These are phyloP conservation scores for Drechslerella stenobrocha DNA, from an alignment of 2,329 filamentous ascomycete species.

Conservation along the genomic window DNA sequence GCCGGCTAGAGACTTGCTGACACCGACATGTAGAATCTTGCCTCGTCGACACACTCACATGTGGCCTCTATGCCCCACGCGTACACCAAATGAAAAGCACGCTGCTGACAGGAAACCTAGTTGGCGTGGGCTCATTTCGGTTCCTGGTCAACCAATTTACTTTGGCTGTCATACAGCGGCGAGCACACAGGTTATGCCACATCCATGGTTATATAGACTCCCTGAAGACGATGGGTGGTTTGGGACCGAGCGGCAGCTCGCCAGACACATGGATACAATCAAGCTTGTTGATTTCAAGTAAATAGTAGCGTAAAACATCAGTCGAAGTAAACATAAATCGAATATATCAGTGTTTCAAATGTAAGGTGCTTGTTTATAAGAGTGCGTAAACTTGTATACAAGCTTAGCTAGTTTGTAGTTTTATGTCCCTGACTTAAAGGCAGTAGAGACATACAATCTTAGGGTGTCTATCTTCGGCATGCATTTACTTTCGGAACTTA, in stretches of 20 bases:
- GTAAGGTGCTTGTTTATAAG: no score
- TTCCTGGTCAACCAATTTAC: slow-evolving; percentile 4
- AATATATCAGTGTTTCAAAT: no score
- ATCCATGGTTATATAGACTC: slow-evolving; percentile 20
- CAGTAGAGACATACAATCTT: no score
- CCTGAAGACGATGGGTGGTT: neutral
- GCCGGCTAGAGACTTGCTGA: no score
- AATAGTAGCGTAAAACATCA: neutral
- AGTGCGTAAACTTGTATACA: no score
- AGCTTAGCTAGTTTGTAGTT: no score
- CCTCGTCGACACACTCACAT: neutral
- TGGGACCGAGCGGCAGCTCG: slow-evolving; percentile 3
- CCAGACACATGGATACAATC: neutral
- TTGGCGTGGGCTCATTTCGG: slow-evolving; percentile 11
- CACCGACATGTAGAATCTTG: slow-evolving; percentile 23
- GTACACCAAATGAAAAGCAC: neutral
- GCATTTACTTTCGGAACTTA: no score
- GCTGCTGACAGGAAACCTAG: neutral
- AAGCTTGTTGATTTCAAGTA: neutral
- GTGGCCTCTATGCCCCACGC: slow-evolving; percentile 13
- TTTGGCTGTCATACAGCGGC: slow-evolving; percentile 14
- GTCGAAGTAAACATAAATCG: no score
- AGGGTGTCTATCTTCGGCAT: no score
- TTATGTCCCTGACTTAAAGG: no score
- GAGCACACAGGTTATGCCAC: slow-evolving; percentile 7